Conservation (phyloP, 176 grass and related monocot genomes). For the Leersia perrieri region DNA sequence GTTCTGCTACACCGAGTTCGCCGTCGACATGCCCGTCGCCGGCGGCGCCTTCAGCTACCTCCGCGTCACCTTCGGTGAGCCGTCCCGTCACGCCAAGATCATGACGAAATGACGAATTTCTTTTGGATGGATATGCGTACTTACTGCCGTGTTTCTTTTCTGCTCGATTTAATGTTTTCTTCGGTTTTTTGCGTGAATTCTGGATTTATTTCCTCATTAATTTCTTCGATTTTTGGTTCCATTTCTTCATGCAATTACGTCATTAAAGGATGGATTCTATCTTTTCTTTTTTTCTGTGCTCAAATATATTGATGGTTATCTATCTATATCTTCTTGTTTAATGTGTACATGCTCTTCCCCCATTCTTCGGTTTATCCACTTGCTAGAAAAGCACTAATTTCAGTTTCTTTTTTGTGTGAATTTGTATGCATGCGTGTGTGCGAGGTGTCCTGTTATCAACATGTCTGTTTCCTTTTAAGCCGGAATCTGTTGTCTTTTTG, state of each 20-base stretch:
- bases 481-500: background rate
- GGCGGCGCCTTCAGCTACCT: constrained; percentile 68
- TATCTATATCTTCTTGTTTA: background rate
- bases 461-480: background rate
- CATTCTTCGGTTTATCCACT: background rate
- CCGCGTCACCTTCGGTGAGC: constrained; percentile 90
- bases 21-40: constrained; percentile 86
- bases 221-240: background rate
- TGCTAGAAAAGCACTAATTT: background rate
- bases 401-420: constrained; percentile 1
- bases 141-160: background rate
- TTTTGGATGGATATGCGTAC: background rate
- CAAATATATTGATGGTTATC: constrained; percentile 20
- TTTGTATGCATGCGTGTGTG: background rate
- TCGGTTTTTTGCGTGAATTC: background rate
- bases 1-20: constrained; percentile 98
- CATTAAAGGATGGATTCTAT: constrained; percentile 5
- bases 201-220: background rate
- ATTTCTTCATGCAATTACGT: constrained; percentile 14
- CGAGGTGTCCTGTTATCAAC: background rate
- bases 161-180: background rate
- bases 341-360: constrained; percentile 3
- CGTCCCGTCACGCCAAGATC: background rate
- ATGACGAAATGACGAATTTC: too few species aligned
- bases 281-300: background rate